Evolutionary conservation across 495 filamentous ascomycete species (phyloP).

Genomic region (Lentithecium fluviatile): DNA sequence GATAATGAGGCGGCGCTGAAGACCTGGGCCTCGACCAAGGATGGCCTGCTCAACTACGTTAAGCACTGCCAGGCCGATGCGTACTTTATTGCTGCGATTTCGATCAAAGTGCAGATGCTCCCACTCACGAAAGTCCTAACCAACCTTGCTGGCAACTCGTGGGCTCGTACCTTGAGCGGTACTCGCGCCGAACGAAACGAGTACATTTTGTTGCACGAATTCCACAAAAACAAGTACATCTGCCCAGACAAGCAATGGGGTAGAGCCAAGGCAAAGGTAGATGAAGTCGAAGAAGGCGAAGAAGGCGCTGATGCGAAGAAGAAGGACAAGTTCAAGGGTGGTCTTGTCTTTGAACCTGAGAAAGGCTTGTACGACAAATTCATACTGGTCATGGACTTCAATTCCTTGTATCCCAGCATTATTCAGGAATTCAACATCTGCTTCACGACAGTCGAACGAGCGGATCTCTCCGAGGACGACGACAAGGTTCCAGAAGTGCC

Average conservation of each 20-base stretch:
- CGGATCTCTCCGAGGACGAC: constrained; percentile 68
- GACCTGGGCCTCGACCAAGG: constrained; percentile 78
- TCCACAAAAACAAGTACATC: constrained; percentile 93
- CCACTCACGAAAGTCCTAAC: constrained; percentile 92
- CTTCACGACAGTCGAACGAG: constrained; percentile 91
- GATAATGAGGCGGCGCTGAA: constrained; percentile 86
- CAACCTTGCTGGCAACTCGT: constrained; percentile 96
- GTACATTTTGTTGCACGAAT: constrained; percentile 97
- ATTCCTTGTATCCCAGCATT: constrained; percentile 96
- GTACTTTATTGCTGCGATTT: constrained; percentile 89
- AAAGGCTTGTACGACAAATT: constrained; percentile 96
- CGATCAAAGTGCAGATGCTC: constrained; percentile 83
- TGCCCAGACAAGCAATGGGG: constrained; percentile 87
- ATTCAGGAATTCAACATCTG: constrained; percentile 99
- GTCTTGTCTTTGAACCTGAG: constrained; percentile 96
- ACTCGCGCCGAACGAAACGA: constrained; percentile 97
- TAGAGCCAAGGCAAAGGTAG: constrained; percentile 64
- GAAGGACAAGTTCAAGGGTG: constrained; percentile 98
- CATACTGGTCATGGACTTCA: constrained; percentile 99
- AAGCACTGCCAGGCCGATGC: constrained; percentile 92
- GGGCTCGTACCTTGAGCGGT: constrained; percentile 92
- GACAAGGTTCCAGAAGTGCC: constrained; percentile 73
- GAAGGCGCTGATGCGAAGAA: constrained; percentile 75
- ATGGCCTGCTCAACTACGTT: constrained; percentile 89
- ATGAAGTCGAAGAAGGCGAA: constrained; percentile 71